Evolutionary conservation across 1,284 basidiomycete species (phyloP), one percentile per base, ranked within the genome.

Genomic region (Chalciporus sp.): DNA sequence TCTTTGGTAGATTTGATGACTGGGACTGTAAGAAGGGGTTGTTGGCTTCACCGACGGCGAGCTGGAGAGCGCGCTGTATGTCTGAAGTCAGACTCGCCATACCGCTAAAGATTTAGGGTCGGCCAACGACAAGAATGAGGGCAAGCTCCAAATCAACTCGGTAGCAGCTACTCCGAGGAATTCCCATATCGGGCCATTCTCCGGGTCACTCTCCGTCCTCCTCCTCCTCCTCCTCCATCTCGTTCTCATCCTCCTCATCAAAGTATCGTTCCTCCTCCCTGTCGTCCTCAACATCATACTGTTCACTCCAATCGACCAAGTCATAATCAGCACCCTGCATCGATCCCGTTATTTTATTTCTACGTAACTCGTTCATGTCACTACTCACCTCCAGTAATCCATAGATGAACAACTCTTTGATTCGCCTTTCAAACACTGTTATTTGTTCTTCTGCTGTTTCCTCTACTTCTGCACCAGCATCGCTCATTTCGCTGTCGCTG

Each of bases 261-360:
- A 91, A 92, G 85, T 90, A 92, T 29, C 76, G 72, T 42, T 90
- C 88, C 67, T 92, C 83, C 42, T 86, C 84, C 61, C 80, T 71
- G 52, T 86, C 85, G 55, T 80, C 74, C 19, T 83, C 81, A 17
- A 59, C 68, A 60, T 89, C 88, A 73, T 87, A 80, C 47, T 73
- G 73, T 51, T 92, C 90, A 63, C 84, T 81, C 87, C 88, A 92
- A 64, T 92, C 90, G 1, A 88, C 80, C 48, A 68, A 67, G 56
- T 89, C 86, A 57, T 92, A 92, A 58, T 90, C 80, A 29, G 85
- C 78, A 11, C 78, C 76, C 89, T 92, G 61, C 20, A 49, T 7
- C 53, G 42, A 41, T 17, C 51, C 20, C 52, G 42, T 60, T 45
- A 51, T 31, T 8, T 6, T 16, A 17, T 9, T 39, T 4, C n/a